These are phyloP conservation scores for Daldinia caldariorum DNA, from an alignment of 495 filamentous ascomycete species.

Conservation along the genomic window DNA sequence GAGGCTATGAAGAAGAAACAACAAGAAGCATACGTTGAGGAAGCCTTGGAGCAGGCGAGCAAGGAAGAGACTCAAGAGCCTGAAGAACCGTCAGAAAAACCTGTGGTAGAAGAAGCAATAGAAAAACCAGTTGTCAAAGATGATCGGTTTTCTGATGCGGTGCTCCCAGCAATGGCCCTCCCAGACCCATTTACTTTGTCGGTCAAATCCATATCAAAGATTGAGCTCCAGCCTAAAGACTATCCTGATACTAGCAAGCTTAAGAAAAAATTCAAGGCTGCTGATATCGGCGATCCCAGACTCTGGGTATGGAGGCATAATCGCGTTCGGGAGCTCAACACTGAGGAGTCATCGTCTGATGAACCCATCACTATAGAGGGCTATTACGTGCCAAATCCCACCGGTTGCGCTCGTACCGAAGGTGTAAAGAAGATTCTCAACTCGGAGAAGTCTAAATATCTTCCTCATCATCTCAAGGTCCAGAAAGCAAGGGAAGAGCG, in stretches of 20 bases:
- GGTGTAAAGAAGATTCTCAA: conserved; percentile 93
- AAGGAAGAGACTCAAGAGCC: conserved; percentile 50
- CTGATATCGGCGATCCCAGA: conserved; percentile 70
- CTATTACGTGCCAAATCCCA: conserved; percentile 87
- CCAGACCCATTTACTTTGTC: conserved; percentile 41
- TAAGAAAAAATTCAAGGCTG: conserved; percentile 73
- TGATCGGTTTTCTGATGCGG: conserved; percentile 45
- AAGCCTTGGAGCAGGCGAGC: conserved; percentile 41
- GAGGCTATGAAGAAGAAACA: conserved; percentile 67
- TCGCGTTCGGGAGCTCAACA: conserved; percentile 86
- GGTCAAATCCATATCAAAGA: conserved; percentile 36
- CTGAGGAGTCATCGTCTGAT: conserved; percentile 50
- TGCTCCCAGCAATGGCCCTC: conserved; percentile 42
- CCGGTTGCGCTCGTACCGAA: conserved; percentile 90
- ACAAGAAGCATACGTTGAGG: conserved; percentile 51
- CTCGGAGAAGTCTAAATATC: conserved; percentile 96
- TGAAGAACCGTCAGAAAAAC: conserved; percentile 28
- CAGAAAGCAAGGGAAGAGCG: conserved; percentile 88
- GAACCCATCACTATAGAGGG: conserved; percentile 73
- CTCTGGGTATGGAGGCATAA: conserved; percentile 93
- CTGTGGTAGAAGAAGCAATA: conserved; percentile 19
- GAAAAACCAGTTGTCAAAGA: conserved; percentile 36
- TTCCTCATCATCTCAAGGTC: conserved; percentile 96
- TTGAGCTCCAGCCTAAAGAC: conserved; percentile 69
- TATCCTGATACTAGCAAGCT: conserved; percentile 82